Evolutionary conservation across 1,139 yeast genomes (phyloP).

Genomic region (Taphrina pruni): DNA sequence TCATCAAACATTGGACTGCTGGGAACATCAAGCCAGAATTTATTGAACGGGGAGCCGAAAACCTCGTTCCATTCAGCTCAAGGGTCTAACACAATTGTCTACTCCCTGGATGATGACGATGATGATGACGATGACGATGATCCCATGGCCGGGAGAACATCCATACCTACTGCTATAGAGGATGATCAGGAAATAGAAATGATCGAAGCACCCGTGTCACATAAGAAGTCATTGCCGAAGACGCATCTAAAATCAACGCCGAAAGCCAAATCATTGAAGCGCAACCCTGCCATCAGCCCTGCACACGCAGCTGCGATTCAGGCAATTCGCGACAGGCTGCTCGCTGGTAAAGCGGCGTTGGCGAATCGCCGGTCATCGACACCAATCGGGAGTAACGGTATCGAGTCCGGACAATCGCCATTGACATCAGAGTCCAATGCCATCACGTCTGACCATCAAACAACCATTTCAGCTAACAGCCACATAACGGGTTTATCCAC

Average conservation of each 20-base stretch:
- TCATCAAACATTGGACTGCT: not conserved
- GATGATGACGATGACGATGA: conserved; percentile 2
- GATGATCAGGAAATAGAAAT: not conserved
- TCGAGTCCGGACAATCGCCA: not conserved
- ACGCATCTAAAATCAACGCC: not conserved
- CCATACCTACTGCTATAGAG: not conserved
- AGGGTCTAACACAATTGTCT: not conserved
- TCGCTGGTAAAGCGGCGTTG: conserved; percentile 2
- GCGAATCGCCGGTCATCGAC: conserved; percentile 7
- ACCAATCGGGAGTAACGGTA: not conserved
- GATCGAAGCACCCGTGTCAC: not conserved
- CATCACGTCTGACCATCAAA: not conserved
- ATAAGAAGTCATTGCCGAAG: not conserved
- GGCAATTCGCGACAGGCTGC: not conserved
- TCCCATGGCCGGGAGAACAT: conserved; percentile 1
- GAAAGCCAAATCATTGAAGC: not conserved
- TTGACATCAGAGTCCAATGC: not conserved
- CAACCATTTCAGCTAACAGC: not conserved
- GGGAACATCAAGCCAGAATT: not conserved
- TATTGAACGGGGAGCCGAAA: not conserved
- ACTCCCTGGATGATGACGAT: not conserved
- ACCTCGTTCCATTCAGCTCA: not conserved
- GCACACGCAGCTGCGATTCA: conserved; percentile 2
- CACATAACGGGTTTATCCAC: not conserved
- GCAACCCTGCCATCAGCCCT: too few species aligned